Evolutionary conservation across 169 alveolate species (phyloP).

Genomic region (Toxoplasma gondii): DNA sequence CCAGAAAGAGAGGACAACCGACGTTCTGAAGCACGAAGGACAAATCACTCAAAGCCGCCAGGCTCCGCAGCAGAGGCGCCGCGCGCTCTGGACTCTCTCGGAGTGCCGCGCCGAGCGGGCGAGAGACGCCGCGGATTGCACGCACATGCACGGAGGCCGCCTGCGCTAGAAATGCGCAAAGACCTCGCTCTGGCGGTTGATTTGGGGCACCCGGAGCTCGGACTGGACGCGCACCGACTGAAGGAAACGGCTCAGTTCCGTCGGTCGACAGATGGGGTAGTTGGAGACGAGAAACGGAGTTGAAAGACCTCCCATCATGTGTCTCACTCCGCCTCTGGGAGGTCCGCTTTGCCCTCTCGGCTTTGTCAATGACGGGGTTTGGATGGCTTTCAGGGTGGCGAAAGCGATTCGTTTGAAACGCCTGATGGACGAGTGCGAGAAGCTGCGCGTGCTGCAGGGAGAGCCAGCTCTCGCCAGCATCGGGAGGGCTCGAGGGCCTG

Average conservation of each 20-base stretch:
- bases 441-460: constrained; percentile 61
- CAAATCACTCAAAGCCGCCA: neutral
- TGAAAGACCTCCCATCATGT: too few species aligned
- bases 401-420: neutral
- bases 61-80: neutral
- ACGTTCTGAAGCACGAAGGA: neutral
- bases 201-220: too few species aligned
- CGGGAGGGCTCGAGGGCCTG: neutral
- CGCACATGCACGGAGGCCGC: neutral
- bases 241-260: too few species aligned
- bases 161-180: neutral
- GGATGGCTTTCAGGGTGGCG: too few species aligned
- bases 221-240: too few species aligned
- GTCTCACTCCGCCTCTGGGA: too few species aligned
- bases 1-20: neutral
- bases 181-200: too few species aligned
- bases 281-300: too few species aligned
- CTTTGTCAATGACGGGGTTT: too few species aligned
- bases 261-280: too few species aligned
- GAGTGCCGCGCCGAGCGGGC: constrained; percentile 52
- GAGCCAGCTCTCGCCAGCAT: constrained; percentile 39
- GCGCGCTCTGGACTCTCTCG: constrained; percentile 47
- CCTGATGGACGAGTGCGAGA: constrained; percentile 23
- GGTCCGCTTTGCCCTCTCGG: too few species aligned
- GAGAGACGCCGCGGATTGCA: neutral